Conservation (phyloP, 371 early-diverging fungal genomes). For the Mucor plumbeus region DNA sequence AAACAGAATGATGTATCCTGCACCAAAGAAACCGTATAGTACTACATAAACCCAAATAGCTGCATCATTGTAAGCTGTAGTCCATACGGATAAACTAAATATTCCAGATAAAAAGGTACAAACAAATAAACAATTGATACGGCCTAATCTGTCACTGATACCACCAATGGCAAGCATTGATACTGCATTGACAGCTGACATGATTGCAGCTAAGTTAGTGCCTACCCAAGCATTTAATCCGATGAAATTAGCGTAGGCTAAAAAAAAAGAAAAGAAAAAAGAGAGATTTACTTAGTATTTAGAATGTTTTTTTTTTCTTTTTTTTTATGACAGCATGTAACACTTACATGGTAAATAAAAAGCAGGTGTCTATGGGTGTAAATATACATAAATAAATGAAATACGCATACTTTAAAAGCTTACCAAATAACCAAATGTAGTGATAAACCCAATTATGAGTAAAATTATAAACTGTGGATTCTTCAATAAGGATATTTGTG, state of each 20-base stretch:
- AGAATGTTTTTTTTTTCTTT: constrained; percentile 20
- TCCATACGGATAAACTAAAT: constrained; percentile 42
- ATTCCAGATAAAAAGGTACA: constrained; percentile 53
- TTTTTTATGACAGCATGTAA: constrained; percentile 14
- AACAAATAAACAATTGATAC: constrained; percentile 56
- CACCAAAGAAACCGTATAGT: constrained; percentile 58
- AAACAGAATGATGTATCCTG: constrained; percentile 58
- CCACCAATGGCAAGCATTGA: constrained; percentile 49
- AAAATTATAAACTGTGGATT: constrained; percentile 25
- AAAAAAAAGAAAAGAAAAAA: too few species aligned
- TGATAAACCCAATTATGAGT: constrained; percentile 31
- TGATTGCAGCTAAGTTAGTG: constrained; percentile 50
- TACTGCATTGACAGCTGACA: constrained; percentile 54
- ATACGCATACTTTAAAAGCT: neutral
- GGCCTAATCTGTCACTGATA: constrained; percentile 59
- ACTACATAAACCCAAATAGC: constrained; percentile 41
- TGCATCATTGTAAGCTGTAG: constrained; percentile 44
- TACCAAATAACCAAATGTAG: constrained; percentile 30
- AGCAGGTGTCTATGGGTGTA: neutral
- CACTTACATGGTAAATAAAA: constrained; percentile 15
- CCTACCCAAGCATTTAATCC: constrained; percentile 38
- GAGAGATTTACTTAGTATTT: too few species aligned
- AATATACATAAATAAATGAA: neutral
- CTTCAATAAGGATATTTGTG: constrained; percentile 25
- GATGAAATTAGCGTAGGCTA: constrained; percentile 38